phyloP scores from a whole-genome alignment of 148 eudicot species.

The Tetragonia tetragonoides region DNA sequence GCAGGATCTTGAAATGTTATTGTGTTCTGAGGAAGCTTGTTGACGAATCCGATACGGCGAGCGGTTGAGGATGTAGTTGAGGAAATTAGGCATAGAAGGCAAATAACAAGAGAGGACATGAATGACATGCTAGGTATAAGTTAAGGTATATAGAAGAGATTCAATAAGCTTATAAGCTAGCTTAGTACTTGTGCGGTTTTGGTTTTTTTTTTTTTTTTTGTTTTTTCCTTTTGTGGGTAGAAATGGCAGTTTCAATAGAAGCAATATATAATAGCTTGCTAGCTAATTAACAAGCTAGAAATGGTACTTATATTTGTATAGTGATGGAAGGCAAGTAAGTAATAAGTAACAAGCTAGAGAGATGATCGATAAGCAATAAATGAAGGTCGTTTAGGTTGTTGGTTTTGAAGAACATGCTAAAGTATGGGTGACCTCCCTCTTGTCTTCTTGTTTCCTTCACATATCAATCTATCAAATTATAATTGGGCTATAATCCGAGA shows the following conservation, averaged over 20 bases:
- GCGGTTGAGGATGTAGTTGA: slow-evolving; percentile 19
- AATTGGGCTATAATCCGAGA: background rate
- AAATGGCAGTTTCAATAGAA: background rate
- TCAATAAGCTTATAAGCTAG: background rate
- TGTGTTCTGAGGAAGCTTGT: slow-evolving; percentile 7
- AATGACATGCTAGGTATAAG: slow-evolving; percentile 33
- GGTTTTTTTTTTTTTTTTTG: too few relatives aligned
- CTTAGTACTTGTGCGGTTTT: background rate
- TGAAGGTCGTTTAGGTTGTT: slow-evolving; percentile 20
- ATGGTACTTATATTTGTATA: slow-evolving; percentile 13
- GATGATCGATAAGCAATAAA: slow-evolving; percentile 23
- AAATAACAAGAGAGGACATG: slow-evolving; percentile 18
- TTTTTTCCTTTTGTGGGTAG: background rate
- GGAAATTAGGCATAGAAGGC: slow-evolving; percentile 26
- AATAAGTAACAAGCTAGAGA: background rate
- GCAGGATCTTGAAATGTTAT: background rate
- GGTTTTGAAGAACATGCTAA: slow-evolving; percentile 19
- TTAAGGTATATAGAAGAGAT: background rate
- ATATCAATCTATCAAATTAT: background rate
- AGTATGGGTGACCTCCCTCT: slow-evolving; percentile 24
- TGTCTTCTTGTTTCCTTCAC: slow-evolving; percentile 28
- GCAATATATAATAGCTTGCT: too few relatives aligned
- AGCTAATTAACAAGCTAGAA: background rate
- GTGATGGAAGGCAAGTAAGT: background rate
- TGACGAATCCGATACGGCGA: slow-evolving; percentile 26